Evolutionary conservation across 2,329 filamentous ascomycete genomes (phyloP).

Genomic region (Calonectria henricotiae): DNA sequence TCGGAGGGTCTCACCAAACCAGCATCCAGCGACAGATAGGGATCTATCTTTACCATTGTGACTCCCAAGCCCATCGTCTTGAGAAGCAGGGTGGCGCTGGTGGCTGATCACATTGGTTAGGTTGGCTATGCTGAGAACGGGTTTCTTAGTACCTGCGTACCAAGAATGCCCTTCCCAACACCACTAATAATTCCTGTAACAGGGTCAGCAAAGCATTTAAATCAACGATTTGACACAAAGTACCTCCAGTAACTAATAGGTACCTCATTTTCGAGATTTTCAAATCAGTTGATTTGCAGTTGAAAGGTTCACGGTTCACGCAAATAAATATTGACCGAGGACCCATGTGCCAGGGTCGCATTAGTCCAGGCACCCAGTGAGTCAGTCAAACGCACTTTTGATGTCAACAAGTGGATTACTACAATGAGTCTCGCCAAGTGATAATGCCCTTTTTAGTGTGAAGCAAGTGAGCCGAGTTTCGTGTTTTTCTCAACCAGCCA

Average conservation of each 20-base stretch:
- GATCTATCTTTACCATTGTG: conserved; percentile 68
- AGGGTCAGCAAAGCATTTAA: background rate
- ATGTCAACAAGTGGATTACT: conserved; percentile 10
- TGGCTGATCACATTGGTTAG: conserved; percentile 40
- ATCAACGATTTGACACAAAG: too few species aligned
- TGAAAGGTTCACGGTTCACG: background rate
- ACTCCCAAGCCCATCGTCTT: conserved; percentile 87
- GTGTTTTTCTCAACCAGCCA: background rate
- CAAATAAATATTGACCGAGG: background rate
- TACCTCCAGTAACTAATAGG: conserved; percentile 9
- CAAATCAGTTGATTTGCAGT: background rate
- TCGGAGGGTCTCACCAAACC: conserved; percentile 55
- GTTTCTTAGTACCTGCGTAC: background rate
- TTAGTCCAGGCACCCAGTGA: conserved; percentile 21
- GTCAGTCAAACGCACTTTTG: conserved; percentile 12
- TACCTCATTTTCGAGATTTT: conserved; percentile 12
- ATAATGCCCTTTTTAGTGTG: background rate
- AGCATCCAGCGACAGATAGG: conserved; percentile 64
- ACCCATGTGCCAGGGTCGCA: background rate
- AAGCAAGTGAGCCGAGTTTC: background rate
- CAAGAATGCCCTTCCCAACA: conserved; percentile 23
- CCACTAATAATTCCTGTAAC: conserved; percentile 6
- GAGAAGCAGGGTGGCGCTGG: conserved; percentile 77
- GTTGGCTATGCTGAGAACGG: background rate
- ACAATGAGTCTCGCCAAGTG: background rate